Evolutionary conservation across 2,329 filamentous ascomycete genomes (phyloP).

Genomic region (Fusarium nelsonii): DNA sequence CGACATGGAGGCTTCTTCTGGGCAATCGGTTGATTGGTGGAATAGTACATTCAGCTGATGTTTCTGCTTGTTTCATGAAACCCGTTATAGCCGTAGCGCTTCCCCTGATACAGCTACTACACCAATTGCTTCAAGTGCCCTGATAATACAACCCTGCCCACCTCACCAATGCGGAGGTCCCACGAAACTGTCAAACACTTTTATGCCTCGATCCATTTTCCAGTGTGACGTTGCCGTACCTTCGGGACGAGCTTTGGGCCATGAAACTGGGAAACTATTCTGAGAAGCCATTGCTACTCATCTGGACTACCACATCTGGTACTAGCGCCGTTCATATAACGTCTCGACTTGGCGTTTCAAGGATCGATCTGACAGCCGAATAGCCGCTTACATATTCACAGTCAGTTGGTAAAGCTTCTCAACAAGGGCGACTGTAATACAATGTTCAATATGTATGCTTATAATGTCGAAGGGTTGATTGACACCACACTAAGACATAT

Average conservation of each 20-base stretch:
- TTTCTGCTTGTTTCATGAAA: constrained; percentile 26
- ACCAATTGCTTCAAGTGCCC: constrained; percentile 6
- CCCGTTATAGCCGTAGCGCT: not conserved
- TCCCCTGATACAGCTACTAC: constrained; percentile 11
- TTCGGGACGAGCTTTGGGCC: not conserved
- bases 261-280: constrained; percentile 4
- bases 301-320: constrained; percentile 1
- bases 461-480: not conserved
- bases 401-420: not conserved
- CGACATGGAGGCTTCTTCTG: not conserved
- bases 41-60: not conserved
- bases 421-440: not conserved
- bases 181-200: not conserved
- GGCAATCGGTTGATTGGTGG: not conserved
- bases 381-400: constrained; percentile 5
- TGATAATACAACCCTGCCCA: constrained; percentile 22
- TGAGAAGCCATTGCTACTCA: not conserved
- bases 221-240: not conserved
- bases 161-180: constrained; percentile 4
- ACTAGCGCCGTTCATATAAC: constrained; percentile 7
- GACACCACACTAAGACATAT: not conserved
- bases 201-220: not conserved
- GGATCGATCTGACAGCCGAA: not conserved
- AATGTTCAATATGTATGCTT: not conserved
- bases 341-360: constrained; percentile 35